Percentiles rank a stretch among this genome's conserved stretches.
Conservation (phyloP, 2,329 filamentous ascomycete genomes). For the Rutstroemia sp. region DNA sequence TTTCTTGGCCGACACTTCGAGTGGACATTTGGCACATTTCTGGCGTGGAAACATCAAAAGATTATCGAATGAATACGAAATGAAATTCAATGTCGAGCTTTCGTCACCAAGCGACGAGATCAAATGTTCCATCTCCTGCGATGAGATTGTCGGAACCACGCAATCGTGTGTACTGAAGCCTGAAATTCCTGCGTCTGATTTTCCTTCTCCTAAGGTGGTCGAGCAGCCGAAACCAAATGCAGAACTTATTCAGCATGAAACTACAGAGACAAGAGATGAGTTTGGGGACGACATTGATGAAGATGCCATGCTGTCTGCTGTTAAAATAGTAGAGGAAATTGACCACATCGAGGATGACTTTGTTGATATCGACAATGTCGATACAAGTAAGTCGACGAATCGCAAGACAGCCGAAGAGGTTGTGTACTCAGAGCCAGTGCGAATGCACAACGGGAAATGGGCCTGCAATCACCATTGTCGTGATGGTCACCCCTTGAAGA, state of each 20-base stretch:
- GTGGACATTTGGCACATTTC: conserved; percentile 64
- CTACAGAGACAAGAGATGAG: conserved; percentile 20
- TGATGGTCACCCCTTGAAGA: conserved; percentile 32
- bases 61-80: conserved; percentile 48
- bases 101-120: conserved; percentile 49
- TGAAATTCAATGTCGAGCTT: conserved; percentile 52
- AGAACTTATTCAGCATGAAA: neutral
- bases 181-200: conserved; percentile 30
- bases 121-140: conserved; percentile 69
- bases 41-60: conserved; percentile 56
- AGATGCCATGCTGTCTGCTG: conserved; percentile 34
- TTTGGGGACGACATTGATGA: conserved; percentile 33
- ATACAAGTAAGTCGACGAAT: neutral
- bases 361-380: conserved; percentile 42
- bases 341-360: conserved; percentile 39
- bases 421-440: conserved; percentile 34
- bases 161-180: conserved; percentile 20
- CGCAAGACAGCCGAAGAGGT: neutral
- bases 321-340: conserved; percentile 22
- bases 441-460: conserved; percentile 64
- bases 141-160: conserved; percentile 65
- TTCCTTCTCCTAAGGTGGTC: conserved; percentile 17
- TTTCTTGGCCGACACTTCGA: conserved; percentile 64
- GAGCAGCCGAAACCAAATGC: neutral
- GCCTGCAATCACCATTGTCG: conserved; percentile 62